A percentile compares a stretch with the other conserved stretches of the same genome.
Conservation (phyloP, 2,329 filamentous ascomycete genomes). For the Aspergillus ochraceoroseus region DNA sequence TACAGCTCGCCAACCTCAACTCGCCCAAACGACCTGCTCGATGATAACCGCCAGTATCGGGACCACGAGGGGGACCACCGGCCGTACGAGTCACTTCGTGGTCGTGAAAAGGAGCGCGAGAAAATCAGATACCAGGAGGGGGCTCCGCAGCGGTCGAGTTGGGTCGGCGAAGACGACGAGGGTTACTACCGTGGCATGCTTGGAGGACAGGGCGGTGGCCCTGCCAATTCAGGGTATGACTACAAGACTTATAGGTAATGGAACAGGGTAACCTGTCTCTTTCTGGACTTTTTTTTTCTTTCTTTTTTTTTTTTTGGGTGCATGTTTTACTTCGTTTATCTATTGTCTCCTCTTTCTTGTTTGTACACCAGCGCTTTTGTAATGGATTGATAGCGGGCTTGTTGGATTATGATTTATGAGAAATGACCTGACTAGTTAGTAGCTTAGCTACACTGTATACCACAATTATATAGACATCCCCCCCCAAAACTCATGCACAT, state of each 20-base stretch:
- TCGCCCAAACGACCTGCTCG: slow-evolving; percentile 23
- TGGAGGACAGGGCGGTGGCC: slow-evolving; percentile 29
- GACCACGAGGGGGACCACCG: slow-evolving; percentile 27
- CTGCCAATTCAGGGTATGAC: slow-evolving; percentile 22
- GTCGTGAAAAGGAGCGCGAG: slow-evolving; percentile 29
- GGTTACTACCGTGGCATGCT: slow-evolving; percentile 39
- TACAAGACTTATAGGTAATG: slow-evolving; percentile 30
- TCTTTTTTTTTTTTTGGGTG: slow-evolving; percentile 8
- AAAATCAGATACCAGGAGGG: slow-evolving; percentile 28
- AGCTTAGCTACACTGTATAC: slow-evolving; percentile 2
- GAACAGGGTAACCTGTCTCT: background rate
- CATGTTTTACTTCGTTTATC: slow-evolving; percentile 4
- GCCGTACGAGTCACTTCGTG: slow-evolving; percentile 27
- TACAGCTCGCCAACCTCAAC: slow-evolving; percentile 23
- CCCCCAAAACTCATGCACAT: too few relatives aligned
- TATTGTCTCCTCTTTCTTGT: background rate
- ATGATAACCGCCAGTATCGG: slow-evolving; percentile 27
- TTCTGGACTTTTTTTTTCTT: background rate
- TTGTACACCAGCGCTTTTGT: slow-evolving; percentile 1
- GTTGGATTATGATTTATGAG: slow-evolving; percentile 8
- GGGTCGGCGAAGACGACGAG: slow-evolving; percentile 35
- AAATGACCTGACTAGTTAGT: slow-evolving; percentile 7
- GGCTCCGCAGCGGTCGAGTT: slow-evolving; percentile 24
- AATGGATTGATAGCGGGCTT: slow-evolving; percentile 1
- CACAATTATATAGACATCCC: background rate